These are phyloP conservation scores for Caloboletus inedulis DNA, from an alignment of 1,284 basidiomycete species.

Conservation along the genomic window DNA sequence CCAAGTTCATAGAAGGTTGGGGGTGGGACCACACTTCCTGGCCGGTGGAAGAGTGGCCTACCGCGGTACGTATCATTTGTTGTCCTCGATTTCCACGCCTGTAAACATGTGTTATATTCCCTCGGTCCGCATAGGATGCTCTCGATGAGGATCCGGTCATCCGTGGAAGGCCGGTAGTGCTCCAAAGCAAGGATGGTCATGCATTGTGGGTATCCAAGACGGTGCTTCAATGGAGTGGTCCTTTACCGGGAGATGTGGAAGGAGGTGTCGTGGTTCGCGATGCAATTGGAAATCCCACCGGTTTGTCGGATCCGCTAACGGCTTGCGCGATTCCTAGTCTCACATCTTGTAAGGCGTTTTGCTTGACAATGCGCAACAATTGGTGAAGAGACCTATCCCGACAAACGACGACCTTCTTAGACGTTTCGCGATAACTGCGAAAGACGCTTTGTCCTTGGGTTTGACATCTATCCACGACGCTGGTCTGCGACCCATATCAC, in stretches of 20 bases:
- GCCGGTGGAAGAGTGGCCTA: conserved; percentile 67
- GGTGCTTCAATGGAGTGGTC: conserved; percentile 57
- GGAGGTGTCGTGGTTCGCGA: conserved; percentile 82
- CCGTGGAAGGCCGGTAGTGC: conserved; percentile 62
- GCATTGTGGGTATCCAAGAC: conserved; percentile 80
- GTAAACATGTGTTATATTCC: neutral
- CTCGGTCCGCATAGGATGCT: conserved; percentile 48
- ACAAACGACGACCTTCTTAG: conserved; percentile 62
- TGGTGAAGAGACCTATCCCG: conserved; percentile 60
- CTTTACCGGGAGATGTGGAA: conserved; percentile 63
- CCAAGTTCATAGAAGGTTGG: conserved; percentile 73
- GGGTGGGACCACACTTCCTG: conserved; percentile 92
- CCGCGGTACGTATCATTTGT: conserved; percentile 46
- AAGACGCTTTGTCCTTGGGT: conserved; percentile 67
- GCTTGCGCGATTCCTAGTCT: neutral
- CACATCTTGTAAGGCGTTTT: conserved; percentile 50
- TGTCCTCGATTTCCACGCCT: neutral
- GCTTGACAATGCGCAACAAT: conserved; percentile 68
- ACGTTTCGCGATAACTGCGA: conserved; percentile 62
- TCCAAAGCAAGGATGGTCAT: conserved; percentile 87
- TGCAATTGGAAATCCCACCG: conserved; percentile 67
- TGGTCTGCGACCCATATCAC: conserved; percentile 62
- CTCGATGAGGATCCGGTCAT: conserved; percentile 70
- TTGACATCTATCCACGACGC: conserved; percentile 86
- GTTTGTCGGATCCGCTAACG: conserved; percentile 37